Evolutionary conservation across 768 basidiomycete species (phyloP), one percentile per base, ranked within the genome.

Genomic region (Pulveroboletus sp.): DNA sequence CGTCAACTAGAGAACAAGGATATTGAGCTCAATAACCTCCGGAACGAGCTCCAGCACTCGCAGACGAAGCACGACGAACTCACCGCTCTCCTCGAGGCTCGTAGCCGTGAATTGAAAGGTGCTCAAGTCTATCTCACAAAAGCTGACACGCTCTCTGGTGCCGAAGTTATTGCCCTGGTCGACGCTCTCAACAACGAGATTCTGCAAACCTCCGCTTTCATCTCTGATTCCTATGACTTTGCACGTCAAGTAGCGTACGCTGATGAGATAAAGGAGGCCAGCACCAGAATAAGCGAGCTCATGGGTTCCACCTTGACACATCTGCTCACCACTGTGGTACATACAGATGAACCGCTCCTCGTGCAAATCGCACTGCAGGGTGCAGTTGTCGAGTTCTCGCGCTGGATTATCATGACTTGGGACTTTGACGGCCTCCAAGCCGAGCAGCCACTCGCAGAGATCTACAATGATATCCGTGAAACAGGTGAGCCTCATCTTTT

Each of bases 141-240:
- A 33, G 64, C 70, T 15, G 78, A 80, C 45, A 54, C 56, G 0
- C 65, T 74, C 49, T 74, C 78, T 0, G 75, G 71, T 1, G 69
- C 72, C 0, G 78, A 80, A 9, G 69, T 77, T 43, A 68, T 69
- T 9, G n/a, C 58, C 0, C 48, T 67, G 5, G 61, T 74, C 28
- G 71, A 77, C 26, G 61, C 65, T 0, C 58, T 80, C 50, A 80
- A 80, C 53, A 61, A 66, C 21, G 79, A 80, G 55, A 75, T 79
- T 21, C 64, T 75, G 35, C 79, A 80, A 51, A 64, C 66, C 11
- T 60, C 73, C 4, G 74, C 76, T 24, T 67, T 72, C 56, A 72
- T 80, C 43, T 69, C 75, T 0, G 76, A 78, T 28, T 60, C 65
- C 26, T 70, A 59, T 35, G 65, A 67, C 53, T 69, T 69, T 57